Evolutionary conservation across 495 filamentous ascomycete genomes (phyloP).

Genomic region (Tuber calosporum): DNA sequence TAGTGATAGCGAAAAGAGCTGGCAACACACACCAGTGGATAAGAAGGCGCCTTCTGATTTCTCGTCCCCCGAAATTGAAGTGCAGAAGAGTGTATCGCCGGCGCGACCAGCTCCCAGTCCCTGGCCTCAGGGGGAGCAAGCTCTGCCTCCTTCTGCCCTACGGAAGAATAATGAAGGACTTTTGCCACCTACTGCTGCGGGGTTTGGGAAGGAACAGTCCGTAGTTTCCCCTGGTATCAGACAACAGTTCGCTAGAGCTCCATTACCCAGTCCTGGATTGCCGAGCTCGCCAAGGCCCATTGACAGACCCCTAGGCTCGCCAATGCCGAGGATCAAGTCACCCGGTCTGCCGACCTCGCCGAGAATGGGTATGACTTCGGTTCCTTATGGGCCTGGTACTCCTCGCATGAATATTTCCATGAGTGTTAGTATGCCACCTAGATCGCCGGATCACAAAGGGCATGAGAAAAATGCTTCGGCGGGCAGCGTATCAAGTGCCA

Average conservation of each 20-base stretch:
- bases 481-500: constrained; percentile 20
- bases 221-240: constrained; percentile 18
- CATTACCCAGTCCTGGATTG: constrained; percentile 72
- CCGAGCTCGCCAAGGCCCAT: constrained; percentile 85
- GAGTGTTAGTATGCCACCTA: constrained; percentile 24
- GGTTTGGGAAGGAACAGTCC: constrained; percentile 9
- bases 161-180: constrained; percentile 6
- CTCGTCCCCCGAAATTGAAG: constrained; percentile 14
- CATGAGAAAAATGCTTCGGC: constrained; percentile 33
- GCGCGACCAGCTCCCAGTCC: constrained; percentile 6
- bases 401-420: constrained; percentile 28
- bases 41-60: constrained; percentile 31
- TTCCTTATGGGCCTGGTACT: constrained; percentile 28
- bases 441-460: constrained; percentile 28
- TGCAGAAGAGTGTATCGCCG: neutral
- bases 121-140: constrained; percentile 7
- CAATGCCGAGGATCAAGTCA: constrained; percentile 58
- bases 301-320: constrained; percentile 63
- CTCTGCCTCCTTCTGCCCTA: constrained; percentile 19
- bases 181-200: neutral
- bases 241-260: constrained; percentile 38
- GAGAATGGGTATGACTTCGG: constrained; percentile 21
- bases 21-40: constrained; percentile 38
- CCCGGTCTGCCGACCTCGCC: constrained; percentile 45
- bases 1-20: constrained; percentile 33